These are phyloP conservation scores for Lasiosphaeria miniovina DNA, from an alignment of 495 filamentous ascomycete genomes.

Conservation along the genomic window DNA sequence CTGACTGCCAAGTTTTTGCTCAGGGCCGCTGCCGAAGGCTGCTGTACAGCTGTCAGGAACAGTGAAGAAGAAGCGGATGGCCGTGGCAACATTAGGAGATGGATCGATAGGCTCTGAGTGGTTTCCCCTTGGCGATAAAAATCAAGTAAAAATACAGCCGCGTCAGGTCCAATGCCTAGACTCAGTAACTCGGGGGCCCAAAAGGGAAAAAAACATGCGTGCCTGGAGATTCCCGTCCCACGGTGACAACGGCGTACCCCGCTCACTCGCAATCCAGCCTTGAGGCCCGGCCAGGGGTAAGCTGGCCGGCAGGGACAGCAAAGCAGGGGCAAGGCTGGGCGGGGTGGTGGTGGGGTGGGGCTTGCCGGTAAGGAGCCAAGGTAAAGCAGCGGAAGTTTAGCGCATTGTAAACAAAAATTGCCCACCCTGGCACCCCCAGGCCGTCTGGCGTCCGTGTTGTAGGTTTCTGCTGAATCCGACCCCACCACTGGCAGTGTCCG, in stretches of 20 bases:
- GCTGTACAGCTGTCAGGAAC: not conserved
- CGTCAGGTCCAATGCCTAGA: not conserved
- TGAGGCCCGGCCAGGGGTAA: not conserved
- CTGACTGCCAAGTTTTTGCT: not conserved
- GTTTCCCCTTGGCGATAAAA: no score
- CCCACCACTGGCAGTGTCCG: no score
- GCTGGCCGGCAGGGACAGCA: not conserved
- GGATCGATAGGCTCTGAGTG: no score
- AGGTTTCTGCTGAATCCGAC: no score
- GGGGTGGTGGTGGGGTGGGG: not conserved
- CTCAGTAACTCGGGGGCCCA: not conserved
- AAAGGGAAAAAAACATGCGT: not conserved
- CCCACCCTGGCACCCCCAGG: no score
- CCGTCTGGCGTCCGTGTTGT: no score
- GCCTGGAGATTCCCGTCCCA: constrained; percentile 17
- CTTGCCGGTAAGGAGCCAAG: not conserved
- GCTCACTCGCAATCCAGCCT: constrained; percentile 4
- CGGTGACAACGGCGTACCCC: constrained; percentile 1
- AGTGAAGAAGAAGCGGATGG: no score
- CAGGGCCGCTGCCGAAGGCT: not conserved
- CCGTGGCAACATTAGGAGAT: no score
- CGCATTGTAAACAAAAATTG: no score
- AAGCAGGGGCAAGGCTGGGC: not conserved
- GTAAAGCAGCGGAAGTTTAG: no score
- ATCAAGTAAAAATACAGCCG: no score